Base-by-base conservation (phyloP, 139 green algal species). In the Tetraselmis striata region DNA sequence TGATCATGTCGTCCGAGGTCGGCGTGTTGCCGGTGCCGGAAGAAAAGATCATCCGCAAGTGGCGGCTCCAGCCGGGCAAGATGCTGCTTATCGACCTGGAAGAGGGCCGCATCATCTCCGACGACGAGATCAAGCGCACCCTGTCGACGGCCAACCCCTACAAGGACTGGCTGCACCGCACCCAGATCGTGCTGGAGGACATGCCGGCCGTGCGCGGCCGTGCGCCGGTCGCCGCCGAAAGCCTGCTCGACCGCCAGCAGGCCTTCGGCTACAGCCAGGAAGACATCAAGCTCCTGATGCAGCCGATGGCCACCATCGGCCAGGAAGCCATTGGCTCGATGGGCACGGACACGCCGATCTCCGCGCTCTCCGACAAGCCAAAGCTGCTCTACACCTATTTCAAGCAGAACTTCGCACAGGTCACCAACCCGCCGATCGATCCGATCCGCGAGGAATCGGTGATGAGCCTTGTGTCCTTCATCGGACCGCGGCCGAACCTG, bases 1-100 rank as follows among this genome's bases (percentile, higher is more conserved):
- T 92, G 11, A 79, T 92, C 25, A n/a, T 59, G 77, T 45, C 11
- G 2, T 23, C 28, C 27, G 88, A 96, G 89, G 93, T 97, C n/a
- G 95, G 95, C 29, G 96, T 98, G 30, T 96, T 98, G 28, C 96
- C 98, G 84, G 84, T 98, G 1, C 80, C 87, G n/a, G 86, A 84
- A 45, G 91, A 94, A 79, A 90, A 98, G 27, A 85, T 98, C 74
- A 85, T 85, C 26, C 84, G 83, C 75, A 98, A 98, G 91, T 96
- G 96, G 22, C 91, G 95, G 23, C 91, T 98, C 25, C 97, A 94
- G 88, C 95, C 95, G 2, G 95, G 95, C 74, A 98, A 98, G 88
- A 98, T 98, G 89, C 93, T 98, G 82, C 90, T 98, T 79, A 91
- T 98, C 23, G 95, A 98, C 90, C 97, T 98, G 88, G 93, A 98